Base-by-base conservation (phyloP, 805 yeast species). In the Candida manassasensis region DNA sequence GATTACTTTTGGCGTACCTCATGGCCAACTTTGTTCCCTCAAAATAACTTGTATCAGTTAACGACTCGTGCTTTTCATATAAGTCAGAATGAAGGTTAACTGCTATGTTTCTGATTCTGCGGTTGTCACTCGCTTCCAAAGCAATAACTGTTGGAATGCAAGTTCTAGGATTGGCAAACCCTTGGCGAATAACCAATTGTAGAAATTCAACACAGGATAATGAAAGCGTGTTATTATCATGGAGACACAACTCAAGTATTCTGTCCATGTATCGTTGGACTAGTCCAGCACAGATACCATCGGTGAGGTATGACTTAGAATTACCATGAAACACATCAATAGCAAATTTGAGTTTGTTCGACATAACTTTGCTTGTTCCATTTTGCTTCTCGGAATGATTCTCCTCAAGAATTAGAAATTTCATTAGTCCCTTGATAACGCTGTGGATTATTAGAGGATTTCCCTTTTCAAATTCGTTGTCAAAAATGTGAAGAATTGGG, bases 91-190 rank as follows among this genome's bases (percentile, higher is more conserved):
- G 84, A 37, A 84, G 57, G 1, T 64, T 67, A 1, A 63, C 38
- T 0, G 88, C 86, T 8, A 70, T 56, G 3, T 52, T 52, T 21
- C 71, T 62, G 12, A 83, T 65, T 8, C 55, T 50, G 3, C 50
- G 52, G 12, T 62, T 56, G 1, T 63, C 56, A 0, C 86, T 76
- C 0, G 84, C 66, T 38, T 79, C 79, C 22, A 87, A 59, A 0
- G 90, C 90, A 37, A 85, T 70, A 1, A 84, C 66, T 0, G 88
- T 80, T 0, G 88, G 74, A 4, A 81, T 72, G 47, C 86, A 75
- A 4, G 73, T 48, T 37, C 83, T 71, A 1, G 96, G 96, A 49
- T 82, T 84, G 0, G 83, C 81, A 55, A 75, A 81, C 0, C 95
- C 95, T 36, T 77, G 66, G 19, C 67, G 67, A 7, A 81, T 69